Evolutionary conservation across 2,329 filamentous ascomycete genomes (phyloP).

Genomic region (Phialophora macrospora): DNA sequence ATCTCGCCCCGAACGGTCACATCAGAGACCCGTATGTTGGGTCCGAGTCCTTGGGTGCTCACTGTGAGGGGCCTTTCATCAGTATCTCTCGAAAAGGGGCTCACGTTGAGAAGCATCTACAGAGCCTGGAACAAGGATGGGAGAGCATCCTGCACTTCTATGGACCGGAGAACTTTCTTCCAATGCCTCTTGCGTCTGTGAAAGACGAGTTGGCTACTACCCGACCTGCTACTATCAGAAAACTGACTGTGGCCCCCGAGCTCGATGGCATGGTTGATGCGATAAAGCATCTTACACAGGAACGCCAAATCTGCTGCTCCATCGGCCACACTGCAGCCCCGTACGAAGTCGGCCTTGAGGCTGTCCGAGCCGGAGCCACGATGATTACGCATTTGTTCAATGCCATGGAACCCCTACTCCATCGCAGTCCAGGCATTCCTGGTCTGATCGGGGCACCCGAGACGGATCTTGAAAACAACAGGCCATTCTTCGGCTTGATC

Average conservation of each 20-base stretch:
- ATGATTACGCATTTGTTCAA: slow-evolving; percentile 96
- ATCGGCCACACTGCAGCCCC: slow-evolving; percentile 58
- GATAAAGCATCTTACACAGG: slow-evolving; percentile 59
- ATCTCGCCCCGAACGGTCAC: slow-evolving; percentile 41
- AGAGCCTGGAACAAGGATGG: slow-evolving; percentile 41
- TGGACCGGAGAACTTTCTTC: too few species aligned
- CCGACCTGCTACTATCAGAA: slow-evolving; percentile 44
- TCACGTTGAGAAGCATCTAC: slow-evolving; percentile 71
- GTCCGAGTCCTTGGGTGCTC: slow-evolving; percentile 62
- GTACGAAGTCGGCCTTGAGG: slow-evolving; percentile 66
- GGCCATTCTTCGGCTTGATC: slow-evolving; percentile 59
- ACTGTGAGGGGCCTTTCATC: slow-evolving; percentile 62
- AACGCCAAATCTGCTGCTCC: slow-evolving; percentile 59
- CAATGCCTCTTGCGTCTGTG: too few species aligned
- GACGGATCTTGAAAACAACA: slow-evolving; percentile 4
- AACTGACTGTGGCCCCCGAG: slow-evolving; percentile 53
- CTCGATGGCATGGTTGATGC: slow-evolving; percentile 54
- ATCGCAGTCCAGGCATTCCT: slow-evolving; percentile 88
- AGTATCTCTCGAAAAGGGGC: slow-evolving; percentile 59
- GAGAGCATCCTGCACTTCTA: too few species aligned
- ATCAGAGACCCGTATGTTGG: slow-evolving; percentile 61
- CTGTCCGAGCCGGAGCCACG: slow-evolving; percentile 73
- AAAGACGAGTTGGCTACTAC: too few species aligned
- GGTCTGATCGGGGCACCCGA: slow-evolving; percentile 71
- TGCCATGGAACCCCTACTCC: slow-evolving; percentile 85